These are phyloP conservation scores for Sesbania bispinosa DNA, from an alignment of 306 rosid genomes.

Conservation along the genomic window DNA sequence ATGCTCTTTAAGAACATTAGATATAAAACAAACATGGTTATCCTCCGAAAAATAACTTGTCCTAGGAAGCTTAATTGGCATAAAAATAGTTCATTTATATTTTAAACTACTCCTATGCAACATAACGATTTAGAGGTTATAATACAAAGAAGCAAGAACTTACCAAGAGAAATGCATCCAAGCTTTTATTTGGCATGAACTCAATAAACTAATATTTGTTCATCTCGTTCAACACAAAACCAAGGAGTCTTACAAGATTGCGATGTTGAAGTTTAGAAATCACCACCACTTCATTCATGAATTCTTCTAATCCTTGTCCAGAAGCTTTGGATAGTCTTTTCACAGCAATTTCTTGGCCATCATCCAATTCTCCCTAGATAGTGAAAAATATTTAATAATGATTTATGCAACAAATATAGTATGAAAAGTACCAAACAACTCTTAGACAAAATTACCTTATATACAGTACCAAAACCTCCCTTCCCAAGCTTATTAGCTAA, in stretches of 20 bases:
- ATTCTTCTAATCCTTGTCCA: slow-evolving; percentile 43
- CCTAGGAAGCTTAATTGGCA: neutral
- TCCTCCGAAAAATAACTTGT: no score
- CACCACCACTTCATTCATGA: slow-evolving; percentile 44
- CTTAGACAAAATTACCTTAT: slow-evolving; percentile 18
- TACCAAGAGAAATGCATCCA: slow-evolving; percentile 46
- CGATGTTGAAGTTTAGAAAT: slow-evolving; percentile 51
- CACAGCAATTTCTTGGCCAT: slow-evolving; percentile 45
- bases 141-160: neutral
- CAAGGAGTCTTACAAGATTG: slow-evolving; percentile 47
- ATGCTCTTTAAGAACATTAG: neutral
- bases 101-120: no score
- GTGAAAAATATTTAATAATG: neutral
- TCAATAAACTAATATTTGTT: slow-evolving; percentile 46
- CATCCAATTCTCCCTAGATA: slow-evolving; percentile 27
- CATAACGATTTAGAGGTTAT: neutral
- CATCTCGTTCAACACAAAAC: slow-evolving; percentile 43
- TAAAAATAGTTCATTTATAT: no score
- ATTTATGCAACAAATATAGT: neutral
- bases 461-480: slow-evolving; percentile 37
- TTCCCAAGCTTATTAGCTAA: slow-evolving; percentile 26
- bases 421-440: neutral
- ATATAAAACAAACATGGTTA: neutral
- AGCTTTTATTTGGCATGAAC: slow-evolving; percentile 48
- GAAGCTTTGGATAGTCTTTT: slow-evolving; percentile 44